phyloP scores from a whole-genome alignment of 495 filamentous ascomycete species.

The Apiosordaria backusii region DNA sequence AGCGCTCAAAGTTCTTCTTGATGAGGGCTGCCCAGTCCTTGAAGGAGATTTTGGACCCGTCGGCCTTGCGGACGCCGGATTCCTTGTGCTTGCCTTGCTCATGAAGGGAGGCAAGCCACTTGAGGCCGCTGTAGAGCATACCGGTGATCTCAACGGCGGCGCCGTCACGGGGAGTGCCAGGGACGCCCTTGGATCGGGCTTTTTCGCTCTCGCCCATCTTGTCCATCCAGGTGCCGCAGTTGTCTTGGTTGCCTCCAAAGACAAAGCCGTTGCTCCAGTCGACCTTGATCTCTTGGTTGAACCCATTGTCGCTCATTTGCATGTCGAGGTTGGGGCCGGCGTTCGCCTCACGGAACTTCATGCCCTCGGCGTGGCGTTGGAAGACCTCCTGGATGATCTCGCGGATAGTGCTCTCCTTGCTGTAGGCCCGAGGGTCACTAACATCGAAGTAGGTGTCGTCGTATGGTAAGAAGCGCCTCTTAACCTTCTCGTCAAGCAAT shows the following conservation, averaged over 20 bases:
- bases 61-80: constrained; percentile 61
- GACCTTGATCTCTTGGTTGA: constrained; percentile 82
- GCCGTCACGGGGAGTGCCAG: constrained; percentile 92
- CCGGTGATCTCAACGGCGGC: constrained; percentile 94
- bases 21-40: constrained; percentile 76
- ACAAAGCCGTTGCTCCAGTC: constrained; percentile 93
- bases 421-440: constrained; percentile 83
- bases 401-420: constrained; percentile 69
- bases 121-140: constrained; percentile 80
- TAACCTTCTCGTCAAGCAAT: constrained; percentile 71
- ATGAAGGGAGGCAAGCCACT: constrained; percentile 69
- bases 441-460: constrained; percentile 88
- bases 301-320: constrained; percentile 91
- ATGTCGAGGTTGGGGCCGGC: constrained; percentile 81
- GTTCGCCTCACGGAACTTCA: constrained; percentile 92
- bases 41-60: constrained; percentile 63
- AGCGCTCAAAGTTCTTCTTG: constrained; percentile 81
- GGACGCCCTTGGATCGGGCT: constrained; percentile 89
- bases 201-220: constrained; percentile 99
- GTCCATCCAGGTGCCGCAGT: constrained; percentile 99
- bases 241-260: constrained; percentile 87
- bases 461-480: constrained; percentile 88
- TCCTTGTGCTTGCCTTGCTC: constrained; percentile 64
- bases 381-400: constrained; percentile 92
- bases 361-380: constrained; percentile 81